These are phyloP conservation scores for Malus hybrid DNA, from an alignment of 331 rosid genomes.

Conservation along the genomic window DNA sequence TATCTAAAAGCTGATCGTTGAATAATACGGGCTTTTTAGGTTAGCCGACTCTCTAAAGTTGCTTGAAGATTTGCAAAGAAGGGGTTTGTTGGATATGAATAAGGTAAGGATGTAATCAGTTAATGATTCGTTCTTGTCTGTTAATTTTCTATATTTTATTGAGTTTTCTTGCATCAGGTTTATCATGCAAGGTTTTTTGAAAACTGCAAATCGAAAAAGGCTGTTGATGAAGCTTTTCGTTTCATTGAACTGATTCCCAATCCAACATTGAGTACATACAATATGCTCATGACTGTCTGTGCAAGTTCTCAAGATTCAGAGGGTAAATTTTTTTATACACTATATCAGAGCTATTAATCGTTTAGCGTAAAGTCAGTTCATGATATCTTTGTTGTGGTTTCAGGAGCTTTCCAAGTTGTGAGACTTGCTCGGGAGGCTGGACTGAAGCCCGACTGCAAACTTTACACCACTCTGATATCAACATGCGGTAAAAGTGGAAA, in stretches of 20 bases:
- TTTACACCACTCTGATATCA: slow-evolving; percentile 93
- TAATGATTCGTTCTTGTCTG: slow-evolving; percentile 18
- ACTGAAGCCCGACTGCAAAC: slow-evolving; percentile 83
- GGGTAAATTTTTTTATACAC: slow-evolving; percentile 35
- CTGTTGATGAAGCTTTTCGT: slow-evolving; percentile 82
- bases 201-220: slow-evolving; percentile 73
- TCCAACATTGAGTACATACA: slow-evolving; percentile 86
- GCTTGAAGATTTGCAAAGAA: slow-evolving; percentile 75
- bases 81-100: slow-evolving; percentile 72
- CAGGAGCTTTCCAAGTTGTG: slow-evolving; percentile 92
- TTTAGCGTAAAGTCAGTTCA: slow-evolving; percentile 14
- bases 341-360: slow-evolving; percentile 5
- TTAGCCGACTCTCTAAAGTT: slow-evolving; percentile 51
- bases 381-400: slow-evolving; percentile 22
- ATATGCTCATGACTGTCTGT: slow-evolving; percentile 97
- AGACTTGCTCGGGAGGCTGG: slow-evolving; percentile 73
- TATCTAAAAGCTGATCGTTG: slow-evolving; percentile 24
- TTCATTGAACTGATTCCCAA: slow-evolving; percentile 69
- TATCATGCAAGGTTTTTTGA: slow-evolving; percentile 90
- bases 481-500: slow-evolving; percentile 89
- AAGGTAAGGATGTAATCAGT: slow-evolving; percentile 51
- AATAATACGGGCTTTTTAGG: slow-evolving; percentile 42
- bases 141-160: slow-evolving; percentile 16
- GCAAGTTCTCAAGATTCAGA: slow-evolving; percentile 67
- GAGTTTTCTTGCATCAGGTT: slow-evolving; percentile 51